These are phyloP conservation scores for Pseudotsuga menziesii DNA, from an alignment of 75 land plant genomes.

Conservation along the genomic window DNA sequence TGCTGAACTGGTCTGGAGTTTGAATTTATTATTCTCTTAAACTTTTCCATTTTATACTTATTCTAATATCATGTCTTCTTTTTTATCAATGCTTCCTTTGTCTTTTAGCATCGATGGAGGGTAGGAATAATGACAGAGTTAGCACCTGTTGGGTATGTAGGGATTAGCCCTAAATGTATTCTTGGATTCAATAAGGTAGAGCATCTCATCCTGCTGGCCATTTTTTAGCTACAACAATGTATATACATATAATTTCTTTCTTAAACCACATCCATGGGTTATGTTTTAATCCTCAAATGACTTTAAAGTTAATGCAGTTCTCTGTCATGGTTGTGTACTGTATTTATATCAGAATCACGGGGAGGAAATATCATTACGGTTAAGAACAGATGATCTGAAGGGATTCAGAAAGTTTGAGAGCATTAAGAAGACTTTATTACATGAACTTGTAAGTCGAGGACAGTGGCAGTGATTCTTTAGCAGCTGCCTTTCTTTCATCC, in stretches of 20 bases:
- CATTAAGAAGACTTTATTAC: constrained; percentile 87
- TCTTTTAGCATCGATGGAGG: constrained; percentile 77
- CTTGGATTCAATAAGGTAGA: constrained; percentile 93
- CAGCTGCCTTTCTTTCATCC: neutral
- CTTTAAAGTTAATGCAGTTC: too few relatives aligned
- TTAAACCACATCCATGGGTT: neutral
- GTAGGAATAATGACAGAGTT: constrained; percentile 96
- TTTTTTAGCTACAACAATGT: neutral
- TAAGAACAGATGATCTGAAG: constrained; percentile 93
- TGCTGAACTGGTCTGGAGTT: neutral
- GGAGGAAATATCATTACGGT: constrained; percentile 92
- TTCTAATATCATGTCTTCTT: neutral
- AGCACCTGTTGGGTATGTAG: constrained; percentile 98
- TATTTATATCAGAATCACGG: constrained; percentile 67
- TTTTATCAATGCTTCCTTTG: constrained; percentile 9
- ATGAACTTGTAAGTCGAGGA: constrained; percentile 76
- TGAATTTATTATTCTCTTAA: neutral
- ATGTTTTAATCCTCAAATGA: too few relatives aligned
- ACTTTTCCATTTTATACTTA: constrained; percentile 2
- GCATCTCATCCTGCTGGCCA: neutral
- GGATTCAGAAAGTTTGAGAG: constrained; percentile 96
- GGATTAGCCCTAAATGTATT: constrained; percentile 86
- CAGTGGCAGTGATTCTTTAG: neutral
- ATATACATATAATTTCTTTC: neutral
- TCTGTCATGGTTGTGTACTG: neutral